Conservation (phyloP, 2,329 filamentous ascomycete species). For the Penicillium frequentans region DNA sequence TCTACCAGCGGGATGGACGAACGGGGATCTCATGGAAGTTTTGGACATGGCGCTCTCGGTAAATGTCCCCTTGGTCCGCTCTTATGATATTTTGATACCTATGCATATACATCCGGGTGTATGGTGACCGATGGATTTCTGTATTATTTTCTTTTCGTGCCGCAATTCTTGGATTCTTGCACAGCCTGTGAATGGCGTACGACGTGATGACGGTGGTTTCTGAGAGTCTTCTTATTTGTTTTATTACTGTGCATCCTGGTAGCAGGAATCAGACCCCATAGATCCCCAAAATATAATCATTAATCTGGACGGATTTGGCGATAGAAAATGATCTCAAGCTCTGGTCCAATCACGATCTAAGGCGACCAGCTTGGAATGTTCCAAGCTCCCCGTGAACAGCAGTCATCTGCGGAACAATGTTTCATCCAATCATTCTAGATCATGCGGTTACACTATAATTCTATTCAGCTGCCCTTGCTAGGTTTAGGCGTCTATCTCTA, state of each 20-base stretch:
- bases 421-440: too few species aligned
- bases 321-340: background rate
- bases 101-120: conserved; percentile 25
- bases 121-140: conserved; percentile 6
- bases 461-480: background rate
- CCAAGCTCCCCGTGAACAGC: background rate
- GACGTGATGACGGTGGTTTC: conserved; percentile 20
- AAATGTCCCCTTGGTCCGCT: conserved; percentile 5
- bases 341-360: background rate
- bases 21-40: conserved; percentile 44
- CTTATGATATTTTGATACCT: conserved; percentile 25
- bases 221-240: conserved; percentile 7
- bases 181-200: conserved; percentile 12
- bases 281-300: background rate
- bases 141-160: background rate
- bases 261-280: background rate
- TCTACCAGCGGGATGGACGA: conserved; percentile 62
- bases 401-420: background rate
- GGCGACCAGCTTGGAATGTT: background rate
- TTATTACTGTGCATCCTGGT: conserved; percentile 6
- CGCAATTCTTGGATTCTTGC: background rate
- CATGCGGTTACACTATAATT: too few species aligned
- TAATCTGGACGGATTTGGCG: background rate
- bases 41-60: conserved; percentile 35
- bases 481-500: background rate